phyloP scores from a whole-genome alignment of 371 early-diverging fungal species.

The Mucor circinelloides region DNA sequence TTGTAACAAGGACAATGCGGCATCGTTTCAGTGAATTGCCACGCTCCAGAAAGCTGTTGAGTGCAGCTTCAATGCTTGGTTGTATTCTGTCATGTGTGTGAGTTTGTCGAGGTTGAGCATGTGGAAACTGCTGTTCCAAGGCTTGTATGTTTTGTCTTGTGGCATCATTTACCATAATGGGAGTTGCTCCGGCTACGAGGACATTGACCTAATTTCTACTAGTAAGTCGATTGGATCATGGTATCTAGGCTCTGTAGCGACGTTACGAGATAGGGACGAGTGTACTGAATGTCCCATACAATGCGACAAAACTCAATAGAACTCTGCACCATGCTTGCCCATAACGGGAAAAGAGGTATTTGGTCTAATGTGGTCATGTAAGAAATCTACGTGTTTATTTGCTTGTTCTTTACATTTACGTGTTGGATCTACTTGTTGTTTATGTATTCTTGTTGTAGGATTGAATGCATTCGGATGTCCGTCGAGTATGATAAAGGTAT shows the following conservation, averaged over 20 bases:
- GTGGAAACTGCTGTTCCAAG: conserved; percentile 19
- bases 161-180: conserved; percentile 13
- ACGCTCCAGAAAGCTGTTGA: not conserved
- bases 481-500: conserved; percentile 31
- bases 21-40: conserved; percentile 9
- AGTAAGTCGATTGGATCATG: not conserved
- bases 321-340: conserved; percentile 41
- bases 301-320: conserved; percentile 38
- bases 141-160: conserved; percentile 3
- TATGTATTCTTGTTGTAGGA: not conserved
- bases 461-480: conserved; percentile 25
- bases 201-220: conserved; percentile 18
- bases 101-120: conserved; percentile 22
- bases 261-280: conserved; percentile 10
- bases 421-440: conserved; percentile 11
- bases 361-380: conserved; percentile 15
- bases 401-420: conserved; percentile 10
- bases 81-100: conserved; percentile 18
- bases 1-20: conserved; percentile 18
- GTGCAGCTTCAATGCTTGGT: conserved; percentile 9
- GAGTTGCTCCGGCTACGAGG: conserved; percentile 13
- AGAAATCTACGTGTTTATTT: not conserved
- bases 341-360: conserved; percentile 35
- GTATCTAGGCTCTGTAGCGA: not conserved
- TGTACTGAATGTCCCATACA: conserved; percentile 26